Percentiles rank a stretch among this genome's conserved stretches.
These are phyloP conservation scores for Colletotrichum noveboracense DNA, from an alignment of 2,329 filamentous ascomycete species.

Conservation along the genomic window DNA sequence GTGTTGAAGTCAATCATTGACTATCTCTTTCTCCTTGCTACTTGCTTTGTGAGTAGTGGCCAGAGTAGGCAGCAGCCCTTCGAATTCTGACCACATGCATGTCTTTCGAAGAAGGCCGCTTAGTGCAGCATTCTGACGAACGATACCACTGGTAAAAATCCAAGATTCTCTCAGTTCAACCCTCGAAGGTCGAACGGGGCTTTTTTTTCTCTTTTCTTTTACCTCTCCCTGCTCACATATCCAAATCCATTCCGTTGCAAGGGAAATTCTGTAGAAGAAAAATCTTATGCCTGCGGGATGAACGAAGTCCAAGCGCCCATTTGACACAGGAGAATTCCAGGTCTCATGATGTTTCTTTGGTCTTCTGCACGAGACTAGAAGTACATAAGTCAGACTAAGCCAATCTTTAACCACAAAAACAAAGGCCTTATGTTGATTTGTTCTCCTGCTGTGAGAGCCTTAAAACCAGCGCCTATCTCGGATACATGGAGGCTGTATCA, in stretches of 20 bases:
- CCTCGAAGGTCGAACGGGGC: not conserved
- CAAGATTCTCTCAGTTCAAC: not conserved
- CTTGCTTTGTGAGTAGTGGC: not conserved
- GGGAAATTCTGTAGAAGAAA: not conserved
- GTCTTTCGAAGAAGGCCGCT: not conserved
- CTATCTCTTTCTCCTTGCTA: not conserved
- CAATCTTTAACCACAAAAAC: not conserved
- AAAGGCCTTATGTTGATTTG: not conserved
- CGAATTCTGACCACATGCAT: not conserved
- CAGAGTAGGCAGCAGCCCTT: not conserved
- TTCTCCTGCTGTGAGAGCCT: not conserved
- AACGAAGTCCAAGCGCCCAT: too few relatives aligned
- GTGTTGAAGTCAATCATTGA: not conserved
- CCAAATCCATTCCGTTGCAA: not conserved
- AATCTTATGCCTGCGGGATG: not conserved
- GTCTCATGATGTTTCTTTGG: too few relatives aligned
- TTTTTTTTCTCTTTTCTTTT: not conserved
- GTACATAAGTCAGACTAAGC: not conserved
- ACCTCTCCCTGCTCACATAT: not conserved
- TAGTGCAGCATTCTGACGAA: not conserved
- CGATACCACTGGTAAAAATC: not conserved
- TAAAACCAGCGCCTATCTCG: not conserved
- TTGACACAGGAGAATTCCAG: too few relatives aligned
- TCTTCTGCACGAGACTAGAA: too few relatives aligned
- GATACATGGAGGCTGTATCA: not conserved